Evolutionary conservation across 1,139 yeast species (phyloP).

Genomic region (Meyerozyma elateridarum): DNA sequence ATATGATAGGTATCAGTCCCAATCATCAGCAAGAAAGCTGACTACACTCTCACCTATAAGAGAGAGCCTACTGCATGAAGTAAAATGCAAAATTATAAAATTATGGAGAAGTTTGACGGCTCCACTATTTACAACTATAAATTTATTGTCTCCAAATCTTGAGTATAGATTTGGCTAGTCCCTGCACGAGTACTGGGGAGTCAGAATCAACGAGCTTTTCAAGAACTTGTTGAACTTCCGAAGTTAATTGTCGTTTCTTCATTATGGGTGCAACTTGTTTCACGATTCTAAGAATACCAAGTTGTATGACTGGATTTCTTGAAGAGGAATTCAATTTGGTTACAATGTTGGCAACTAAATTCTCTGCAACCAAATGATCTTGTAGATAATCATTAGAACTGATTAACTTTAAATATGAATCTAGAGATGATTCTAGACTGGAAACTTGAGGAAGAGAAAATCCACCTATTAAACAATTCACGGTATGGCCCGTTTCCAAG

Average conservation of each 20-base stretch:
- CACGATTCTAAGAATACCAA: constrained; percentile 31
- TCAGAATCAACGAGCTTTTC: constrained; percentile 18
- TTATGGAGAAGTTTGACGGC: too few species aligned
- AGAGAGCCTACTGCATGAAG: constrained; percentile 1
- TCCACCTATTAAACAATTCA: constrained; percentile 33
- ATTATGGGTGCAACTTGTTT: constrained; percentile 18
- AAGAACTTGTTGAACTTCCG: constrained; percentile 12
- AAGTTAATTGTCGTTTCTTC: constrained; percentile 6
- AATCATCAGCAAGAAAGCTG: constrained; percentile 36
- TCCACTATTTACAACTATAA: neutral
- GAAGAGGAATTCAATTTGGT: constrained; percentile 24
- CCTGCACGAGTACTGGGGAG: constrained; percentile 34
- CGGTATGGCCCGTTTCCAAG: constrained; percentile 25
- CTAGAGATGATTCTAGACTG: constrained; percentile 38
- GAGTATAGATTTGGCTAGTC: constrained; percentile 26
- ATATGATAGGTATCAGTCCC: constrained; percentile 43
- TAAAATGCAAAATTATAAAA: neutral
- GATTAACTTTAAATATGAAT: constrained; percentile 34
- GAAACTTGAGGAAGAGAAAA: constrained; percentile 37
- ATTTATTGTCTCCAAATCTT: neutral
- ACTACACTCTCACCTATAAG: too few species aligned
- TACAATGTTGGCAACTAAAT: constrained; percentile 25
- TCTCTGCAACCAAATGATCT: constrained; percentile 22
- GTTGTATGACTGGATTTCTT: constrained; percentile 36
- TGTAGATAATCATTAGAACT: constrained; percentile 18